A percentile compares a stretch with the other conserved stretches of the same genome.
Conservation (phyloP, 2,329 filamentous ascomycete genomes). For the Trichoderma koningii region DNA sequence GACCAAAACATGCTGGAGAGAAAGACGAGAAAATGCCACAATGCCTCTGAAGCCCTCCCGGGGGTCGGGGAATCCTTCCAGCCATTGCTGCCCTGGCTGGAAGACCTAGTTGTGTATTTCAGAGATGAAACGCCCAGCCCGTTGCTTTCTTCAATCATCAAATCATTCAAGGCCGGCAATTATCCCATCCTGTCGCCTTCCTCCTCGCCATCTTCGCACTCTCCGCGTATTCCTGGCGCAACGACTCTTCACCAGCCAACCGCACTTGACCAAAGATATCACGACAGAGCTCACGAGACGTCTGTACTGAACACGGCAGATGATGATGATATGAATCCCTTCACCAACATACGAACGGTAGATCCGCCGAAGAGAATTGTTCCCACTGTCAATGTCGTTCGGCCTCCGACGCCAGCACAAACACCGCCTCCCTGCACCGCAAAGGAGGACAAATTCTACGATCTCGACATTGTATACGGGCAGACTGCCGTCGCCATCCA, state of each 20-base stretch:
- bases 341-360: slow-evolving; percentile 40
- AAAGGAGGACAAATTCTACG: slow-evolving; percentile 47
- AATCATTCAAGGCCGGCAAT: slow-evolving; percentile 43
- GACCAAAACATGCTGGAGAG: slow-evolving; percentile 37
- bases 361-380: slow-evolving; percentile 31
- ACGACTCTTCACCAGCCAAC: slow-evolving; percentile 33
- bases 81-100: slow-evolving; percentile 54
- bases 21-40: slow-evolving; percentile 36
- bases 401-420: slow-evolving; percentile 48
- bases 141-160: slow-evolving; percentile 51
- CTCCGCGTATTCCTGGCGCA: slow-evolving; percentile 31
- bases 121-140: slow-evolving; percentile 47
- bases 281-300: background rate
- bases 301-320: slow-evolving; percentile 5
- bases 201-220: slow-evolving; percentile 31
- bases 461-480: slow-evolving; percentile 45
- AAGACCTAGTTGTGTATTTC: slow-evolving; percentile 60
- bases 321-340: slow-evolving; percentile 52
- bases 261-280: background rate
- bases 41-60: slow-evolving; percentile 36
- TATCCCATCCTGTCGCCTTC: slow-evolving; percentile 36
- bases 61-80: slow-evolving; percentile 37
- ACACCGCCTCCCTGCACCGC: slow-evolving; percentile 44
- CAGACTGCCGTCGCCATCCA: slow-evolving; percentile 57
- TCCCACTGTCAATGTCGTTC: slow-evolving; percentile 36